Evolutionary conservation across 441 rosid species (phyloP), one percentile per base, ranked within the genome.

Genomic region (Mallotus japonicus): DNA sequence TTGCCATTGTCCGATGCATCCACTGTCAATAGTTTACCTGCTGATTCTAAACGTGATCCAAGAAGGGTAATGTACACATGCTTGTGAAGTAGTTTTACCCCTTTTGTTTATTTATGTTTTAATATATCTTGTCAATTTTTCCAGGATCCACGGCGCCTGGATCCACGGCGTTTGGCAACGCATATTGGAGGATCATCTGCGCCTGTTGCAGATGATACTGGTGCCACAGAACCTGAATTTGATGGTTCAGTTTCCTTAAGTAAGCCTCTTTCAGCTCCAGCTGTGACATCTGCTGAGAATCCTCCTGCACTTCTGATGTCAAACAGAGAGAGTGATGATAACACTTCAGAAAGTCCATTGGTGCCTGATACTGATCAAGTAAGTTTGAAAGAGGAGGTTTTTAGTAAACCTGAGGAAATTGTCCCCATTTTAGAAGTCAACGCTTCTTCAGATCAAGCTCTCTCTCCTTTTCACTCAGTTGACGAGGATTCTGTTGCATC

Each of bases 111-210:
- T 65, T 10, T 32, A 8, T 49, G 16, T 8, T 73, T 77, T 67
- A 71, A 74, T 71, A 67, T 78, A 67, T 73, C 75, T 67, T 51
- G 53, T 55, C 62, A 63, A 44, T 60, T 56, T 64, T 77, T 74
- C 85, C 91, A 96, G 99, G 99, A 96, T 87, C 98, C 98, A 19
- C 99, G 99, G 61, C 97, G 98, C 81, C 78, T 92, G 78, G 99
- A 96, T 85, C 99, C 99, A 62, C 90, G 99, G 63, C 90, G 92
- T 74, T 51, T 78, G 75, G 76, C 83, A 73, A 73, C 88, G 80
- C 69, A 89, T 51, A 79, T 66, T 78, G 96, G 82, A 79, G 77
- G 82, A 71, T 72, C 84, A 60, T 79, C 86, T 50, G 32, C 75
- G 17, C 78, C 92, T 69, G 68, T 74, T 75, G 69, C 77, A 62